Percentiles rank a stretch among this genome's conserved stretches.
These are phyloP conservation scores for Allium fistulosum DNA, from an alignment of 106 monocot genomes.

Conservation along the genomic window DNA sequence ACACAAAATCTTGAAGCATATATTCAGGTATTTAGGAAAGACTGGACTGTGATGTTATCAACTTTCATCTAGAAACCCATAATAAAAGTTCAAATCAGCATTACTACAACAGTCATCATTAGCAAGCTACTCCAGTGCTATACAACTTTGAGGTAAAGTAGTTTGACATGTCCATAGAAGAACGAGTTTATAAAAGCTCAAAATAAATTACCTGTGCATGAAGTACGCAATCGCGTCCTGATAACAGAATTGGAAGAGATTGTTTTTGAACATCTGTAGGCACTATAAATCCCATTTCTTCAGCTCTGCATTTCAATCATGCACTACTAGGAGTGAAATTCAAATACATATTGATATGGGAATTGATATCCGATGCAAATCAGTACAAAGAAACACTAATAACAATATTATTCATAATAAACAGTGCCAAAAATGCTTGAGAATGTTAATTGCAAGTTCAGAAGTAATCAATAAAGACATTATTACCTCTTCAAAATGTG, in stretches of 20 bases:
- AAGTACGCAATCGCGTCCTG: constrained; percentile 56
- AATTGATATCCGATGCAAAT: too few species aligned
- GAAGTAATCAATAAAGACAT: background rate
- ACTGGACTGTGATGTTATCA: too few species aligned
- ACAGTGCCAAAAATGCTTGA: background rate
- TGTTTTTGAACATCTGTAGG: constrained; percentile 62
- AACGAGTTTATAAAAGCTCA: background rate
- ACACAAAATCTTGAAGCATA: too few species aligned
- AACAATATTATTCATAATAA: background rate
- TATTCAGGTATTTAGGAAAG: too few species aligned
- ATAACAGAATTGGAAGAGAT: constrained; percentile 55
- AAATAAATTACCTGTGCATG: constrained; percentile 52
- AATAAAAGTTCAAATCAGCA: too few species aligned
- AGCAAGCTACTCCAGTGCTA: too few species aligned
- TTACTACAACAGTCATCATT: too few species aligned
- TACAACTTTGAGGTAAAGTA: too few species aligned
- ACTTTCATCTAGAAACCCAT: too few species aligned
- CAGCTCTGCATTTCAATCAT: constrained; percentile 26
- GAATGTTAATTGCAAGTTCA: background rate
- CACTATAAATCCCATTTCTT: constrained; percentile 44
- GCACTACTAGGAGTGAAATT: too few species aligned
- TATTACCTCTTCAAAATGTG: constrained; percentile 32
- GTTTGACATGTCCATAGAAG: background rate
- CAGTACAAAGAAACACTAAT: too few species aligned
- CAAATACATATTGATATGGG: too few species aligned